These are phyloP conservation scores for Diospyros kaki DNA, from an alignment of 148 eudicot species.

Conservation along the genomic window DNA sequence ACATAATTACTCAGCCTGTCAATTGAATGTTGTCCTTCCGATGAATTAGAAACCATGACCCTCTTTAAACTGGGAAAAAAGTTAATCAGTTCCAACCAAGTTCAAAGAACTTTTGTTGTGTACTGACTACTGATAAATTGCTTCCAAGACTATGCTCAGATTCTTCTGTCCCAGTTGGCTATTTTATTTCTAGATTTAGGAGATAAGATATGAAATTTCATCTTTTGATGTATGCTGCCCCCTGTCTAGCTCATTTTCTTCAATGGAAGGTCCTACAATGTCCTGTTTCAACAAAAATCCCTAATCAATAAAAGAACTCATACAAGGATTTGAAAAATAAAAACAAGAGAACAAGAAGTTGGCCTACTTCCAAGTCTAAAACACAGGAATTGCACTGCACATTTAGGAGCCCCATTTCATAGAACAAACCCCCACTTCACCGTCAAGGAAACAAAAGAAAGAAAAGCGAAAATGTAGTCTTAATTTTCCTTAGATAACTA, in stretches of 20 bases:
- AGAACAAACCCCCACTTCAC: no score
- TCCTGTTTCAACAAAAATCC: slow-evolving; percentile 48
- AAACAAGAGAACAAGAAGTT: not conserved
- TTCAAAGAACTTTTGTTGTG: slow-evolving; percentile 30
- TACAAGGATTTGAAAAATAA: not conserved
- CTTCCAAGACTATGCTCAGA: slow-evolving; percentile 24
- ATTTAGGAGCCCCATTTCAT: no score
- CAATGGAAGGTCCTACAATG: slow-evolving; percentile 38
- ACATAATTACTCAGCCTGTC: slow-evolving; percentile 21
- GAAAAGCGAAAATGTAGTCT: no score
- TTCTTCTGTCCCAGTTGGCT: slow-evolving; percentile 57
- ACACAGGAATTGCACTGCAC: not conserved
- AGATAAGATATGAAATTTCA: slow-evolving; percentile 53
- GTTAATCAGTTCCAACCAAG: slow-evolving; percentile 46
- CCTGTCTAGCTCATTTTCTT: slow-evolving; percentile 34
- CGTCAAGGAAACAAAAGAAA: no score
- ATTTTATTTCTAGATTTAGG: slow-evolving; percentile 57
- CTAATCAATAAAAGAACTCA: not conserved
- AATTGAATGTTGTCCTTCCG: slow-evolving; percentile 13
- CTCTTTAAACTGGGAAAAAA: slow-evolving; percentile 31
- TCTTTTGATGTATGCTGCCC: slow-evolving; percentile 38
- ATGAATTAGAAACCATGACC: slow-evolving; percentile 18
- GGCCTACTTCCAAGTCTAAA: not conserved
- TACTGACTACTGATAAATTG: slow-evolving; percentile 12
- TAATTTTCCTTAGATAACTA: no score